Base-by-base conservation (phyloP, 2,329 filamentous ascomycete genomes). In the Tolypocladium tundrense region DNA sequence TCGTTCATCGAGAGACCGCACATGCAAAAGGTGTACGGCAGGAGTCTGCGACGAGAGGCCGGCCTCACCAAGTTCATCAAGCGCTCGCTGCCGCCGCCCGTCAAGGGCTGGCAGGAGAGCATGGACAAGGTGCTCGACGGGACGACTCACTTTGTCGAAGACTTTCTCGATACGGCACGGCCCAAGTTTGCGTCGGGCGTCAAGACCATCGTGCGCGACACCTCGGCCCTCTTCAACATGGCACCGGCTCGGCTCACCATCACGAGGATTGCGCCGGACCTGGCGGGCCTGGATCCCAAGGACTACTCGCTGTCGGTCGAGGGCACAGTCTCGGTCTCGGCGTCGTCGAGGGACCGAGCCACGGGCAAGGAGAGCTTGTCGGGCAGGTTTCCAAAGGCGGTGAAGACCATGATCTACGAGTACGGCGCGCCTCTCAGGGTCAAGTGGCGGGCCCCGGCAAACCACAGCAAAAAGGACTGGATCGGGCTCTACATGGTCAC, bases 1-100 rank as follows among this genome's bases (percentile, higher is more conserved):
- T 90, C 96, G 59, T 89, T 93, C 63, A 89, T 99, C 11, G 94
- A 99, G 74, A 87, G 92, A 60, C 94, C 93, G 16, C 94, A 99
- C 72, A 97, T 99, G 92, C 90, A 96, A 71, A 97, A 96, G 79
- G 83, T 97, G 21, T 99, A 99, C 68, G 93, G 94, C 48, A 81
- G 86, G 65, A 87, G 86, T 65, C 78, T 99, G 52, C 87, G 94
- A 59, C 79, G 88, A 62, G 91, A 96, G 70, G 94, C 94, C 13
- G 94, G 94, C 54, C 80, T 99, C 43, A 93, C 92, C 59, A 95
- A 92, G 75, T 97, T 90, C 67, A 82, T 99, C 70, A 90, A 91
- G 71, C 86, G 88, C 62, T 91, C 91, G 13, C 77, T 99, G 31
- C 94, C 94, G 3, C 84, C 87, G 2, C 89, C 91, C 2, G 83